A percentile compares a stretch with the other conserved stretches of the same genome.
Evolutionary conservation across 257 asterid genomes (phyloP).

Genomic region (Scutellaria baicalensis): DNA sequence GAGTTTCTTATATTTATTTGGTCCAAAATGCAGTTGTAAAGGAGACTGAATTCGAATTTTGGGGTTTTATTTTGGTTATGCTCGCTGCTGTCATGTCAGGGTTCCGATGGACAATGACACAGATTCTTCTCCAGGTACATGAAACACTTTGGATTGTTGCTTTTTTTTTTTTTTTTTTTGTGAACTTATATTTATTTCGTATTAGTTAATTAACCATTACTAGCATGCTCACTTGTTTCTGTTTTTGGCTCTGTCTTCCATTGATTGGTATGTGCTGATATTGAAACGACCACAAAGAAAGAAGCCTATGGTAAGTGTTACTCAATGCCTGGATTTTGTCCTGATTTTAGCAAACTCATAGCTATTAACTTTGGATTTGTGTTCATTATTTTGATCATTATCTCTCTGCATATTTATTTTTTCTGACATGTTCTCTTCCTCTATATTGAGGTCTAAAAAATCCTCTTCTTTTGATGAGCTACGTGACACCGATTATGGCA

Average conservation of each 20-base stretch:
- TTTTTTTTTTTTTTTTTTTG: no score
- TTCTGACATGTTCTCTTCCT: constrained; percentile 5
- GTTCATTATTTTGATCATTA: not conserved
- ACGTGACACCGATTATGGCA: constrained; percentile 90
- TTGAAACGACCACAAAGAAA: constrained; percentile 56
- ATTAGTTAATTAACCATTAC: not conserved
- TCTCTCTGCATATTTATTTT: no score
- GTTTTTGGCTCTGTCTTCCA: constrained; percentile 21
- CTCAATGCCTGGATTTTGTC: not conserved
- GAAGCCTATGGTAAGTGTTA: constrained; percentile 73
- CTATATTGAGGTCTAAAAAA: constrained; percentile 68
- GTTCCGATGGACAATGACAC: constrained; percentile 97
- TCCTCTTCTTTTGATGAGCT: constrained; percentile 89
- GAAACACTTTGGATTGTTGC: not conserved
- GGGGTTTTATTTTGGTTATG: constrained; percentile 89
- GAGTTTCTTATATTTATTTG: constrained; percentile 5
- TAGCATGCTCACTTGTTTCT: constrained; percentile 13
- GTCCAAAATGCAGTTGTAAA: constrained; percentile 63
- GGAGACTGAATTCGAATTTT: constrained; percentile 84
- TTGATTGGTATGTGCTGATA: constrained; percentile 36
- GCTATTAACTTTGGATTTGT: not conserved
- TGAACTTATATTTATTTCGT: no score
- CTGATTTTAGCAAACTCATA: not conserved
- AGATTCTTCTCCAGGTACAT: constrained; percentile 90
- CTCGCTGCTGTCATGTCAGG: constrained; percentile 99